phyloP scores from a whole-genome alignment of 768 basidiomycete genomes.

The Lyophyllum semitale region DNA sequence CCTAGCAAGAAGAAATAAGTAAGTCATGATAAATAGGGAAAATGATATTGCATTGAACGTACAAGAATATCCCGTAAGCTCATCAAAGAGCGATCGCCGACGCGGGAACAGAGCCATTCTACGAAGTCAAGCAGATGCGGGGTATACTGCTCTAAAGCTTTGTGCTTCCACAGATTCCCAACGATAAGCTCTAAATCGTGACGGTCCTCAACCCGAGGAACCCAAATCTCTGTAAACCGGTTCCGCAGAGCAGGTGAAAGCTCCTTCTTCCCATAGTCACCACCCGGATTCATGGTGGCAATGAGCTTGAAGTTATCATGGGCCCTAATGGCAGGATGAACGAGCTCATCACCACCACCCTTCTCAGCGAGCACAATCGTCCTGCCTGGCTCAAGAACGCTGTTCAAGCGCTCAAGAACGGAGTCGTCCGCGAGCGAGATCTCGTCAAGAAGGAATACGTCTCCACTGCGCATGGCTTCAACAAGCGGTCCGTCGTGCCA shows the following conservation, averaged over 20 bases:
- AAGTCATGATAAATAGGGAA: not conserved
- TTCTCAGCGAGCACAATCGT: slow-evolving; percentile 87
- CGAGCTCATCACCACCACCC: slow-evolving; percentile 75
- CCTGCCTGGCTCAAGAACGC: slow-evolving; percentile 90
- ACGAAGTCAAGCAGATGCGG: slow-evolving; percentile 70
- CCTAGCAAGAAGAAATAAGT: slow-evolving; percentile 43
- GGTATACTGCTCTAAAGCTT: slow-evolving; percentile 57
- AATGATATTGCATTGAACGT: slow-evolving; percentile 21
- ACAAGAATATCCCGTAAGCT: slow-evolving; percentile 90
- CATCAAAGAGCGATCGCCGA: slow-evolving; percentile 65
- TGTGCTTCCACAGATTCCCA: slow-evolving; percentile 62
- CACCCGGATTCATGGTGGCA: slow-evolving; percentile 99
- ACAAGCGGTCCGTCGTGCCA: slow-evolving; percentile 98
- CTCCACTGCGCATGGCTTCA: slow-evolving; percentile 83
- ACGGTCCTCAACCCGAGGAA: slow-evolving; percentile 77
- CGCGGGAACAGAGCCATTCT: slow-evolving; percentile 70
- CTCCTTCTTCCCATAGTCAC: slow-evolving; percentile 99
- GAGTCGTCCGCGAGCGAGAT: slow-evolving; percentile 98
- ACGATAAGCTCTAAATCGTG: slow-evolving; percentile 81
- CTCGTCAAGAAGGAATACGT: slow-evolving; percentile 91
- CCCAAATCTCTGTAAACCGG: slow-evolving; percentile 99
- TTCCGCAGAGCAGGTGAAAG: slow-evolving; percentile 95
- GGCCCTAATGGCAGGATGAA: slow-evolving; percentile 69
- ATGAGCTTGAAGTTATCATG: slow-evolving; percentile 78
- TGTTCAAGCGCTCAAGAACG: slow-evolving; percentile 94